A percentile compares a stretch with the other conserved stretches of the same genome.
phyloP scores from a whole-genome alignment of 345 rosid species.

The Brassica nigra region DNA sequence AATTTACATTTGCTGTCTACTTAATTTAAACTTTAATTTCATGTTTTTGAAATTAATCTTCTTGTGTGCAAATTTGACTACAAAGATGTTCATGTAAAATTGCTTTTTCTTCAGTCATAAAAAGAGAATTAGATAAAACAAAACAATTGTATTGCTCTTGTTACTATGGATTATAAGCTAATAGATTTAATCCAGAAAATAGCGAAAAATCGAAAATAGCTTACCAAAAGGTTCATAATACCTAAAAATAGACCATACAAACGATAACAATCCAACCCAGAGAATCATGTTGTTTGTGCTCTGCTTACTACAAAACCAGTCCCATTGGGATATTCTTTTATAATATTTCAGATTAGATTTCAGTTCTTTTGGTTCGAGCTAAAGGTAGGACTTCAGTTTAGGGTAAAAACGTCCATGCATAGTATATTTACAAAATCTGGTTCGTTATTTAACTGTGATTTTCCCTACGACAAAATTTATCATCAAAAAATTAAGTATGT shows the following conservation, averaged over 20 bases:
- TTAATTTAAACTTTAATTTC: not conserved
- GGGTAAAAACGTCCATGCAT: no score
- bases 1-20: conserved; percentile 9
- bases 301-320: conserved; percentile 39
- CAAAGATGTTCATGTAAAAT: not conserved
- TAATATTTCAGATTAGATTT: no score
- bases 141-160: not conserved
- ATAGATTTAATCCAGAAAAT: not conserved
- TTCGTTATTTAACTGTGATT: no score
- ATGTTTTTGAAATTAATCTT: not conserved
- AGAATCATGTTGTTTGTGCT: conserved; percentile 8
- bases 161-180: not conserved
- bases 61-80: not conserved
- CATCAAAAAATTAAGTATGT: no score
- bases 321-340: no score
- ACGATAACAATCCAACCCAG: conserved; percentile 20
- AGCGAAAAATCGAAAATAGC: not conserved
- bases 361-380: no score
- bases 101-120: not conserved
- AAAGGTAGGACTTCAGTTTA: no score
- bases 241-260: not conserved
- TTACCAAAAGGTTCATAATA: not conserved
- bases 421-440: no score
- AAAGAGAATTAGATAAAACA: not conserved
- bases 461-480: no score